phyloP scores from a whole-genome alignment of 2,329 filamentous ascomycete genomes.

The Fusarium agapanthi region DNA sequence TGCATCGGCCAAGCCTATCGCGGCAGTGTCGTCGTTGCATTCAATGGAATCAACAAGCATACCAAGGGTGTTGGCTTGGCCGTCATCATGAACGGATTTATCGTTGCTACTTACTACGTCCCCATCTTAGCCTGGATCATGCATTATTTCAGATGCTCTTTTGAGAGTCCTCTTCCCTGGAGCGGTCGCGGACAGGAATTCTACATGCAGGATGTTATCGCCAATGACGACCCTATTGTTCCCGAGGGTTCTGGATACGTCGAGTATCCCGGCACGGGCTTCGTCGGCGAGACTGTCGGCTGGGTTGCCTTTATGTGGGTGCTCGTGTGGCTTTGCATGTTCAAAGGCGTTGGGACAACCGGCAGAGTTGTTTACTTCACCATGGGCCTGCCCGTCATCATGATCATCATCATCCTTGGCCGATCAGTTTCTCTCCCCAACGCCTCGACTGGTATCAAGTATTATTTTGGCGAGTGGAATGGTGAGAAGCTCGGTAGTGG shows the following conservation, averaged over 20 bases:
- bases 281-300: not conserved
- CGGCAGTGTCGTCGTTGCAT: constrained; percentile 59
- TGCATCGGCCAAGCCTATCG: constrained; percentile 72
- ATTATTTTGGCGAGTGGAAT: not conserved
- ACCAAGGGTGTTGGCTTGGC: constrained; percentile 61
- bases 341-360: not conserved
- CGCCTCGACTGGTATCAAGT: not conserved
- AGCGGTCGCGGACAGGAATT: constrained; percentile 31
- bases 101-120: constrained; percentile 61
- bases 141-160: constrained; percentile 62
- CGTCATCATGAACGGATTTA: constrained; percentile 58
- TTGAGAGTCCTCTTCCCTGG: constrained; percentile 62
- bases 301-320: not conserved
- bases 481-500: not conserved
- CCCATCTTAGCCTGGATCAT: constrained; percentile 64
- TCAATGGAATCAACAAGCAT: constrained; percentile 55
- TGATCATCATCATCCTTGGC: not conserved
- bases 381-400: not conserved
- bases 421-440: not conserved
- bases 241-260: not conserved
- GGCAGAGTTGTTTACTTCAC: not conserved
- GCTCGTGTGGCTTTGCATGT: not conserved
- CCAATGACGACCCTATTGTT: not conserved
- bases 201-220: not conserved
- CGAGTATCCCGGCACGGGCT: not conserved